phyloP scores from a whole-genome alignment of 148 eudicot species.

The Vaccinium corymbosum region DNA sequence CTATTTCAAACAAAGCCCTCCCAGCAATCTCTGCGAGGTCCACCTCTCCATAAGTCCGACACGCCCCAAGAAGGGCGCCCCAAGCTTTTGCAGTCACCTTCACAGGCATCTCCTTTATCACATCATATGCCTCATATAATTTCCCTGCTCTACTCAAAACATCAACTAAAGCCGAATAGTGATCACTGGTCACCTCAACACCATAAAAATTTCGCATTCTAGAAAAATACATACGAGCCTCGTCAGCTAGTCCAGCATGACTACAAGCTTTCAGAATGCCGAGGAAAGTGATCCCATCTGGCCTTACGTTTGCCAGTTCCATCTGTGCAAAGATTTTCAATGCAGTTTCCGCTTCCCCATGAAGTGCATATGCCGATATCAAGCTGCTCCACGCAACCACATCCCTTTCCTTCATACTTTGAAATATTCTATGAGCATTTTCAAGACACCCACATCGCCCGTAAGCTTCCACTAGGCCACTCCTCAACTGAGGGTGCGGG shows the following conservation, averaged over 20 bases:
- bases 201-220: slow-evolving; percentile 37
- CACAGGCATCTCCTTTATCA: slow-evolving; percentile 41
- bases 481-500: slow-evolving; percentile 38
- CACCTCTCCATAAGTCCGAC: slow-evolving; percentile 52
- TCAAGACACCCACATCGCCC: slow-evolving; percentile 49
- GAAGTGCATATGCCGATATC: slow-evolving; percentile 56
- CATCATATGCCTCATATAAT: slow-evolving; percentile 44
- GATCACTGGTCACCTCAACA: slow-evolving; percentile 44
- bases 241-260: slow-evolving; percentile 51
- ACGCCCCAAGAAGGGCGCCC: slow-evolving; percentile 67
- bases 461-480: slow-evolving; percentile 51
- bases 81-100: slow-evolving; percentile 59
- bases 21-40: slow-evolving; percentile 53
- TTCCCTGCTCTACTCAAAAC: slow-evolving; percentile 56
- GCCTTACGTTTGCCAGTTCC: slow-evolving; percentile 39
- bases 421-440: slow-evolving; percentile 31
- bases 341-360: slow-evolving; percentile 45
- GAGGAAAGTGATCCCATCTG: slow-evolving; percentile 54
- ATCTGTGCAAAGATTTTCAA: slow-evolving; percentile 40
- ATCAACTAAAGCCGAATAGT: slow-evolving; percentile 59
- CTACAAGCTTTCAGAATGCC: slow-evolving; percentile 57
- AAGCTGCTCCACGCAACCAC: slow-evolving; percentile 63
- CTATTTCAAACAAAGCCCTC: slow-evolving; percentile 48
- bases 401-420: slow-evolving; percentile 41
- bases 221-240: slow-evolving; percentile 38